Evolutionary conservation across 2,329 filamentous ascomycete species (phyloP), one percentile per base, ranked within the genome.

Genomic region (Claviceps spartinae): DNA sequence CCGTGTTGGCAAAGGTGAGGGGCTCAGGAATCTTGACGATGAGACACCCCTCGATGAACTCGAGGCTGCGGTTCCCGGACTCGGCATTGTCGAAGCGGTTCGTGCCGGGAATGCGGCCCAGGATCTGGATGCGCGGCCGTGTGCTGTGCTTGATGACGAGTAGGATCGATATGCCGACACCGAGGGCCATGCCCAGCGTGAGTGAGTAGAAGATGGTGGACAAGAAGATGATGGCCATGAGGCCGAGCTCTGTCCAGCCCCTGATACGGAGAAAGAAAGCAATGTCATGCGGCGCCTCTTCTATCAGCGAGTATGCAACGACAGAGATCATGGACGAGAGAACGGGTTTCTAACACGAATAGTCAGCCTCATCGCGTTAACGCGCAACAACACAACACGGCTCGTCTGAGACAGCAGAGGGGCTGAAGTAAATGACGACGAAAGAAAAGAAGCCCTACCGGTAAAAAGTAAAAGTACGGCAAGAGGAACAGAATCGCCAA

Each of bases 1-100:
- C 93, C 0, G 93, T 97, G 65, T 98, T 98, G 62, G 91, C 91
- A 65, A 98, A 98, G 0, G 91, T 97, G 49, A 98, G 73, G 0
- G 93, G 93, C 64, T 98, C 93, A 0, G 93, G 91, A 52, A 98
- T 97, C 73, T 97, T 97, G 61, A 97, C 88, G 54, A 98, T 95
- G 9, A 98, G 73, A 55, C 87, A 94, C 16, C 91, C 88, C 57
- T 96, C 90, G 50, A 96, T 78, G 61, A 95, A 90, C 65, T 97
- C 91, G 3, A 97, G 75, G 30, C 78, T 76, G 45, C 85, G 81
- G 0, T 83, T 78, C 52, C 86, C 79, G 0, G 83, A 72, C 60
- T 83, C 90, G 1, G 90, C 89, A 60, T 94, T 95, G 57, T 91
- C 87, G 61, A 95, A 96, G 5, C 81, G 81, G 57, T 85, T 79